These are phyloP conservation scores for Diaporthe sp. DNA, from an alignment of 2,329 filamentous ascomycete species.

Conservation along the genomic window DNA sequence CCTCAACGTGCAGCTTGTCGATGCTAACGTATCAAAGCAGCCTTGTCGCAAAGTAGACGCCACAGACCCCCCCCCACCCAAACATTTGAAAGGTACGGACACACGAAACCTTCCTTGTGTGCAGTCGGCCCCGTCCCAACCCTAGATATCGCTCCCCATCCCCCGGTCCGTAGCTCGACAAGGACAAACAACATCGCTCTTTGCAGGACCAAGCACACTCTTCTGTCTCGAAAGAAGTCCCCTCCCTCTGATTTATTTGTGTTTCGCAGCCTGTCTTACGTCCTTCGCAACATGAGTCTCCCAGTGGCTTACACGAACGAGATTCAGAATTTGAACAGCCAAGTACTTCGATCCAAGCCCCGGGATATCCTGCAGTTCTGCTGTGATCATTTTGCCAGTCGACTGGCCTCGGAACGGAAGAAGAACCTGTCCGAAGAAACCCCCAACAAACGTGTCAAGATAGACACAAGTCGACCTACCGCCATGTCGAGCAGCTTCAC, in stretches of 20 bases:
- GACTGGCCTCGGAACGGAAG: constrained; percentile 75
- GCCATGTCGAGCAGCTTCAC: constrained; percentile 83
- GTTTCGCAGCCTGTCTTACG: constrained; percentile 21
- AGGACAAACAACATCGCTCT: neutral
- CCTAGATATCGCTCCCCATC: constrained; percentile 15
- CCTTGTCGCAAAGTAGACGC: constrained; percentile 39
- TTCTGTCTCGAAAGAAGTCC: constrained; percentile 15
- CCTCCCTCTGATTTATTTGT: constrained; percentile 31
- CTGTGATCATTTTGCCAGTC: constrained; percentile 76
- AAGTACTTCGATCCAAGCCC: constrained; percentile 71
- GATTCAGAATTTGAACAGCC: constrained; percentile 73
- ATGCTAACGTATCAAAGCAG: constrained; percentile 40
- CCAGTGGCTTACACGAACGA: constrained; percentile 71
- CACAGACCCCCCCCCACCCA: constrained; percentile 31
- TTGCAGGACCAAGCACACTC: neutral
- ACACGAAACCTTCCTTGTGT: constrained; percentile 11
- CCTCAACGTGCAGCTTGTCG: constrained; percentile 29
- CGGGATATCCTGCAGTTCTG: constrained; percentile 79
- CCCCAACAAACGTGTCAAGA: constrained; percentile 41
- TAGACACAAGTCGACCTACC: constrained; percentile 35
- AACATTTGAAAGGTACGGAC: constrained; percentile 39
- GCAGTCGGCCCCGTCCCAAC: neutral
- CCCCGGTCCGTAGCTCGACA: neutral
- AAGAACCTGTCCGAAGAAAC: constrained; percentile 61
- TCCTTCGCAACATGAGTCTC: constrained; percentile 57